Percentiles rank a stretch among this genome's conserved stretches.
These are phyloP conservation scores for Botryotinia globosa DNA, from an alignment of 2,329 filamentous ascomycete species.

Conservation along the genomic window DNA sequence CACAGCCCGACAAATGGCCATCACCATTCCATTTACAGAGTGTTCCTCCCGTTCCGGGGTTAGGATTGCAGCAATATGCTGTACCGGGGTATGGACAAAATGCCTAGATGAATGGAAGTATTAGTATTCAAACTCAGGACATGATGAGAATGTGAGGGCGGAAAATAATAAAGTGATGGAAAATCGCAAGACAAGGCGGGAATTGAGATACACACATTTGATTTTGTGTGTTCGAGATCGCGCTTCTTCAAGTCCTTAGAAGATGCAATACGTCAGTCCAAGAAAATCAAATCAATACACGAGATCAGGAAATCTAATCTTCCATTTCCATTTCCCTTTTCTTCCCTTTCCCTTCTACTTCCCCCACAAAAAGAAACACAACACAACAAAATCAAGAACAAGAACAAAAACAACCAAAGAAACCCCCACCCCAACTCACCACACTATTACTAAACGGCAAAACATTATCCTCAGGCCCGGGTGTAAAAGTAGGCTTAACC, in stretches of 20 bases:
- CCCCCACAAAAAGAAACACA: background rate
- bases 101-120: background rate
- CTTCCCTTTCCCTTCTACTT: background rate
- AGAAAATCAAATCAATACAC: background rate
- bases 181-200: too few relatives aligned
- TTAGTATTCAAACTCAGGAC: background rate
- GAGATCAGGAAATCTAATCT: too few relatives aligned
- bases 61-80: conserved; percentile 3
- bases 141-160: background rate
- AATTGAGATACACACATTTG: background rate
- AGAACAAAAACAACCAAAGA: background rate
- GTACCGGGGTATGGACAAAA: conserved; percentile 6
- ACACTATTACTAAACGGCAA: conserved; percentile 14
- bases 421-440: background rate
- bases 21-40: conserved; percentile 14
- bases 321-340: too few relatives aligned
- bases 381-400: too few relatives aligned
- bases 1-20: background rate
- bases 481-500: conserved; percentile 3
- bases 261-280: background rate
- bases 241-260: background rate
- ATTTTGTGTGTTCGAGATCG: background rate
- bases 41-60: background rate
- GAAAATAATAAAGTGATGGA: background rate
- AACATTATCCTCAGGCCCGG: background rate